Percentiles rank a stretch among this genome's conserved stretches.
phyloP scores from a whole-genome alignment of 345 rosid species.

The Euphorbia peplus region DNA sequence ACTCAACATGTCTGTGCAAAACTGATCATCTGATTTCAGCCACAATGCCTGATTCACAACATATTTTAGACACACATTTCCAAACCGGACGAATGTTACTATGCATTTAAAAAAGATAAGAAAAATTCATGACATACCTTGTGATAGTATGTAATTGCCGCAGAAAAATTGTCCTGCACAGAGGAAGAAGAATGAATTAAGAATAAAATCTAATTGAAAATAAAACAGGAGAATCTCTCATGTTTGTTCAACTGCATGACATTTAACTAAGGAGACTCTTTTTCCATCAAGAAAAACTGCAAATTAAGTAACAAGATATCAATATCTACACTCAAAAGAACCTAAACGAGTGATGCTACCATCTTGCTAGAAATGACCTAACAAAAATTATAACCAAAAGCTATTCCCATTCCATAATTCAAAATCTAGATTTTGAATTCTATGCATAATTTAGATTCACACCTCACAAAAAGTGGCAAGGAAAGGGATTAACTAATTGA shows the following conservation, averaged over 20 bases:
- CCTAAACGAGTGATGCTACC: no score
- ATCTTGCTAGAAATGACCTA: no score
- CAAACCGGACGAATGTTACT: not conserved
- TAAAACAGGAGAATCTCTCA: not conserved
- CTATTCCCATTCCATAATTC: not conserved
- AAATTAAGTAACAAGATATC: not conserved
- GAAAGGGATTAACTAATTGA: not conserved
- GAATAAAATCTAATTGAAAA: not conserved
- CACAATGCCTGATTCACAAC: slow-evolving; percentile 58
- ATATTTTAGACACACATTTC: not conserved
- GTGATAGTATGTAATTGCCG: slow-evolving; percentile 82
- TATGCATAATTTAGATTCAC: not conserved
- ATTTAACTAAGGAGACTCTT: not conserved
- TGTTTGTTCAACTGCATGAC: not conserved
- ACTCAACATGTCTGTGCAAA: slow-evolving; percentile 84
- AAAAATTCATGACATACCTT: slow-evolving; percentile 42
- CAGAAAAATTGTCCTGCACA: slow-evolving; percentile 68
- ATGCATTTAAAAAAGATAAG: not conserved
- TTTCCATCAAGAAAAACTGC: not conserved
- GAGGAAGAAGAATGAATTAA: not conserved
- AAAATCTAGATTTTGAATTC: not conserved
- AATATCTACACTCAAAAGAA: not conserved
- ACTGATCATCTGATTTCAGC: slow-evolving; percentile 79
- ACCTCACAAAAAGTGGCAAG: not conserved
- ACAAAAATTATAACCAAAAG: not conserved